These are phyloP conservation scores for Coemansia brasiliensis DNA, from an alignment of 192 early-diverging fungal species.

Conservation along the genomic window DNA sequence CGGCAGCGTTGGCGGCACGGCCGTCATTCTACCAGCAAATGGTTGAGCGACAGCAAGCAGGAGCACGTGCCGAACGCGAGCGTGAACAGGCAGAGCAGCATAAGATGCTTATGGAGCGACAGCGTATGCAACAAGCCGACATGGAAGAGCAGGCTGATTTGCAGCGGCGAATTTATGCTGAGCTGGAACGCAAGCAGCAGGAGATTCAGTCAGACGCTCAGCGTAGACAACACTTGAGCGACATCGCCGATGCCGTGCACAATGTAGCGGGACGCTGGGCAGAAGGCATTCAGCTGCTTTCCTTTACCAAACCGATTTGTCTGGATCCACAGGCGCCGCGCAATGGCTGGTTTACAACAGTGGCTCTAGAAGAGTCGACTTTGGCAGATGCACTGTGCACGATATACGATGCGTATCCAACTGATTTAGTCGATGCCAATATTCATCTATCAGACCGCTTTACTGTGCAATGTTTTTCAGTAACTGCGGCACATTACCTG, in stretches of 20 bases:
- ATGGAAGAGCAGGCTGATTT: conserved; percentile 33
- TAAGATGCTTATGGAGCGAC: no score
- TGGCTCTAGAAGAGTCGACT: conserved; percentile 44
- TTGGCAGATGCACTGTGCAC: conserved; percentile 31
- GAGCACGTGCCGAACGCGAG: conserved; percentile 23
- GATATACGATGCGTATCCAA: conserved; percentile 50
- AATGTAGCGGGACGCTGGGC: conserved; percentile 44
- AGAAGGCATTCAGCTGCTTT: conserved; percentile 42
- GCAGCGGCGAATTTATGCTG: conserved; percentile 38
- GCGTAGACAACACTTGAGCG: conserved; percentile 23
- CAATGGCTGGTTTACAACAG: conserved; percentile 32
- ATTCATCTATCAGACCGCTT: conserved; percentile 40
- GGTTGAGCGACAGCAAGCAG: conserved; percentile 43
- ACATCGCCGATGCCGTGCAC: conserved; percentile 39
- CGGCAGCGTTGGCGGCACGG: conserved; percentile 52
- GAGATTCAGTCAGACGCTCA: conserved; percentile 36
- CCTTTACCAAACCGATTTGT: conserved; percentile 18
- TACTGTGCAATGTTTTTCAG: conserved; percentile 42
- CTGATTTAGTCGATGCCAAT: conserved; percentile 37
- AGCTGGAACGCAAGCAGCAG: conserved; percentile 51
- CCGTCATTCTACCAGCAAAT: conserved; percentile 53
- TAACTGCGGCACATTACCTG: conserved; percentile 32
- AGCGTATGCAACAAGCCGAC: conserved; percentile 15
- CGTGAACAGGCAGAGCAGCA: conserved; percentile 16
- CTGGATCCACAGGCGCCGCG: conserved; percentile 21